Evolutionary conservation across 192 early-diverging fungal genomes (phyloP), one percentile per base, ranked within the genome.

Genomic region (Phycomyces nitens): DNA sequence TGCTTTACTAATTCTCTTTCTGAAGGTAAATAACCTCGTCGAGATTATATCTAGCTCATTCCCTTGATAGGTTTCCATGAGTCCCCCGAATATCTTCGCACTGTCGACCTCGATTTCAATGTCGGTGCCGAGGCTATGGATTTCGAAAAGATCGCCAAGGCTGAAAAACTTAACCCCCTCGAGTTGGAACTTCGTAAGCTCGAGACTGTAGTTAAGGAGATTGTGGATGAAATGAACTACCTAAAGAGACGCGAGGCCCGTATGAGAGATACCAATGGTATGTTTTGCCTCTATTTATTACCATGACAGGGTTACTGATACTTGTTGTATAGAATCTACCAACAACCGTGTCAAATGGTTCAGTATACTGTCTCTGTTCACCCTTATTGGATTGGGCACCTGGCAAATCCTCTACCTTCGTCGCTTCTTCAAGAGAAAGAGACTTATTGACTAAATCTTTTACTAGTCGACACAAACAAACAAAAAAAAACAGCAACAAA

Each of bases 201-300:
- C 51, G 92, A 94, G 73, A 81, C 82, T 70, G 69, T 90, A 12
- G 74, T 91, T 58, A 80, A 86, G 60, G 89, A 92, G 47, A 84
- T 96, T 60, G 74, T 88, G 34, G 88, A 86, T n/a, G 86, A 95
- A 55, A 89, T 97, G 87, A 88, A 93, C 62, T 84, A 86, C 61
- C 70, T 96, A 55, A 92, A 94, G 77, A 72, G 66, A 38, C 77
- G 92, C 47, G 95, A 97, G 69, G 81, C 80, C 61, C 78, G 81
- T 53, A 86, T 97, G 88, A 81, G 95, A 67, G 85, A 95, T 66
- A 88, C 92, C 18, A 97, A 96, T 76, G 89, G 88, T 90, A 80
- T 68, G 41, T 66, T 34, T 34, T 34, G 7, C 2, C 2, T 7
- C 29, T 5, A 34, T 49, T 38, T 26, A 20, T 43, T 9, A 24